Base-by-base conservation (phyloP, 2,329 filamentous ascomycete species). In the Paraconiothyrium brasiliense region DNA sequence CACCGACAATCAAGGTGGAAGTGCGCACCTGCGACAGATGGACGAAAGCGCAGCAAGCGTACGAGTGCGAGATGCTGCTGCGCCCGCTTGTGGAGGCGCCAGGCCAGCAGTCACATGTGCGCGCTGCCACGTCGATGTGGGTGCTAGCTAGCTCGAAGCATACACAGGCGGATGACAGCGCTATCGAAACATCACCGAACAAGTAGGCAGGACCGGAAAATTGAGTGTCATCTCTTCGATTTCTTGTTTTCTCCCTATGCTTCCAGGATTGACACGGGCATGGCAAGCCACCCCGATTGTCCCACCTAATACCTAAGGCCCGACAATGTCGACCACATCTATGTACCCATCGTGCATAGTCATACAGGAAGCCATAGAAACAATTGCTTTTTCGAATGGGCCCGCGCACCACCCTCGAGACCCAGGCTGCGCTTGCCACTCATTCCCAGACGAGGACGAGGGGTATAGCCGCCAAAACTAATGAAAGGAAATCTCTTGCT, bases 401-500 rank as follows among this genome's bases (percentile, higher is more conserved):
- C 44, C 50, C 30, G 46, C 24, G 43, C 35, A n/a, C 41, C 58
- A 37, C 48, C 16, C 24, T 6, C 20, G 20, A 50, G 55, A 64
- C 66, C 66, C 61, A 64, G 63, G 65, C 67, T 71, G 67, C 67
- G 67, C 67, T 67, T 68, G 55, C 65, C 65, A 48, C 34, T 50
- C 37, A 16, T 50, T 54, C 43, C 56, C 35, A 58, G 55, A 59
- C 47, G 4, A 55, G 64, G 52, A 58, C 35, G 58, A 64, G 58
- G 43, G 67, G 67, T 67, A 56, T 71, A 71, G 68, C 68, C 68
- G 68, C 66, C 68, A 51, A 71, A 62, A 62, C 54, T 24, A 44
- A 11, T 44, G 37, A 32, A 41, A 47, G 34, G 27, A 30, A 30
- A 30, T 43, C 46, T 44, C 43, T 60, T 46, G 44, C 27, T 46